Conservation (phyloP, 2,329 filamentous ascomycete species). For the Bipolaris victoriae region DNA sequence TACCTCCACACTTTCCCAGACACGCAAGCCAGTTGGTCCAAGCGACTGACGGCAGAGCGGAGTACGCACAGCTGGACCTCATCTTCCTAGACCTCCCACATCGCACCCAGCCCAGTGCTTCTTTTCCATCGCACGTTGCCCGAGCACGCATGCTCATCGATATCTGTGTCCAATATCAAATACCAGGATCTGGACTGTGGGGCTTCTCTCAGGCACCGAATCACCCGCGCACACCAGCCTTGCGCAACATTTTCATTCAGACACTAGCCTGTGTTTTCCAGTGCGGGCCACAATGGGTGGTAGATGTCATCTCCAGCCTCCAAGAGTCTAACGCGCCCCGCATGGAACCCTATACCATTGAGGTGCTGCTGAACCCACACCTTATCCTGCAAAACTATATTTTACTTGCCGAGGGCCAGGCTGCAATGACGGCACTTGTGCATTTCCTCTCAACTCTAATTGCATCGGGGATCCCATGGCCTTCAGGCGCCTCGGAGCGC, state of each 20-base stretch:
- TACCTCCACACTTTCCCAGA: slow-evolving; percentile 19
- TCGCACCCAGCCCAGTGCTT: slow-evolving; percentile 34
- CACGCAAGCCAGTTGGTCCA: slow-evolving; percentile 30
- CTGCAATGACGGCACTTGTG: slow-evolving; percentile 28
- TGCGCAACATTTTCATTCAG: slow-evolving; percentile 52
- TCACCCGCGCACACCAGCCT: slow-evolving; percentile 46
- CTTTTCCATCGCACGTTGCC: slow-evolving; percentile 33
- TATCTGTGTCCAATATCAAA: slow-evolving; percentile 38
- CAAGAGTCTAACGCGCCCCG: slow-evolving; percentile 18
- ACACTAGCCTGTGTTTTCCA: slow-evolving; percentile 51
- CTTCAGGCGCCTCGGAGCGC: slow-evolving; percentile 36
- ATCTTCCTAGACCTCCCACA: slow-evolving; percentile 48
- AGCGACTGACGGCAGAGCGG: slow-evolving; percentile 42
- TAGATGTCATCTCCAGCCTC: slow-evolving; percentile 42
- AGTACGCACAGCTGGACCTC: slow-evolving; percentile 51
- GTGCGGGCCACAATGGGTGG: slow-evolving; percentile 50
- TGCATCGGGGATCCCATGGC: slow-evolving; percentile 43
- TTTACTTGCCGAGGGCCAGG: slow-evolving; percentile 27
- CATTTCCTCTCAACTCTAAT: slow-evolving; percentile 30
- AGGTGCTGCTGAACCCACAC: slow-evolving; percentile 40
- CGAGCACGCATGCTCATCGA: slow-evolving; percentile 46
- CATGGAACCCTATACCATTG: slow-evolving; percentile 27
- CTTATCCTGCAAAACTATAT: slow-evolving; percentile 49
- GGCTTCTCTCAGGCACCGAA: slow-evolving; percentile 32
- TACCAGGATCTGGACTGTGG: slow-evolving; percentile 36